Evolutionary conservation across 1,284 basidiomycete genomes (phyloP).

Genomic region (Hemileccinum hortonii): DNA sequence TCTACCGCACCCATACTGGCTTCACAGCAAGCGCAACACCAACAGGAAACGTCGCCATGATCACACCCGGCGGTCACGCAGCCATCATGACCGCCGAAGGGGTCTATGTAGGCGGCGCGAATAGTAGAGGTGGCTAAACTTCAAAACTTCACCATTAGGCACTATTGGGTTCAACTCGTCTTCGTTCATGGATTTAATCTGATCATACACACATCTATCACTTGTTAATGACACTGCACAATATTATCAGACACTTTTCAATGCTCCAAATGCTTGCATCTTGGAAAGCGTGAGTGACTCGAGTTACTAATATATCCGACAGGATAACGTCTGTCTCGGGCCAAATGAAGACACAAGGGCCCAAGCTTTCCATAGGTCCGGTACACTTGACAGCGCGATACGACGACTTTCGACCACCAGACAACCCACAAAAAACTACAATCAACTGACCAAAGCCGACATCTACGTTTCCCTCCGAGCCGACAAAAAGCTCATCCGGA

Average conservation of each 20-base stretch:
- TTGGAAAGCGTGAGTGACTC: no score
- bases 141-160: no score
- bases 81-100: slow-evolving; percentile 34
- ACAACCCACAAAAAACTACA: background rate
- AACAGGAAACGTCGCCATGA: slow-evolving; percentile 31
- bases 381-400: no score
- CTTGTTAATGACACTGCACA: slow-evolving; percentile 13
- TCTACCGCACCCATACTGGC: slow-evolving; percentile 34
- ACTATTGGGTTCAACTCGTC: background rate
- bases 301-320: no score
- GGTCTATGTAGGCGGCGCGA: slow-evolving; percentile 32
- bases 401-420: background rate
- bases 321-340: no score
- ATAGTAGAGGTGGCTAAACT: slow-evolving; percentile 1
- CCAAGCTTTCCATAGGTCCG: no score
- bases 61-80: slow-evolving; percentile 32
- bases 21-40: slow-evolving; percentile 27
- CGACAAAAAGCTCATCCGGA: background rate
- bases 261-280: no score
- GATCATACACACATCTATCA: slow-evolving; percentile 20
- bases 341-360: no score
- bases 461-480: background rate
- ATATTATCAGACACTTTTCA: background rate
- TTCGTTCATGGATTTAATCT: slow-evolving; percentile 26
- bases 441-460: slow-evolving; percentile 5